phyloP scores from a whole-genome alignment of 2,329 filamentous ascomycete genomes.

The Neopestalotiopsis rosae region DNA sequence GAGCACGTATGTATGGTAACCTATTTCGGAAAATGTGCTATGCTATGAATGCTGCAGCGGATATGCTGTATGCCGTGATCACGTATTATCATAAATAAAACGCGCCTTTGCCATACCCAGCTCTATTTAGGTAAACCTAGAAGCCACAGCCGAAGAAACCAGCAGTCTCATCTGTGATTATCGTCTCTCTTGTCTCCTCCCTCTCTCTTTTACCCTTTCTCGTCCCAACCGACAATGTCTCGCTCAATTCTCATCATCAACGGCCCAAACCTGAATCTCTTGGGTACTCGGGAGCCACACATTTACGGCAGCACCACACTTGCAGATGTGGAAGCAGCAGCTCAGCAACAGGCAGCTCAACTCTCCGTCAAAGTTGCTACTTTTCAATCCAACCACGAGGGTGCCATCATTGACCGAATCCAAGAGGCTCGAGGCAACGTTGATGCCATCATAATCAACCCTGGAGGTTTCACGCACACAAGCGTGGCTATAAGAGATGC shows the following conservation, averaged over 20 bases:
- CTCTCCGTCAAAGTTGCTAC: slow-evolving; percentile 56
- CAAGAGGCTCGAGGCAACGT: slow-evolving; percentile 64
- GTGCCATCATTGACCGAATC: slow-evolving; percentile 74
- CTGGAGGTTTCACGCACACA: slow-evolving; percentile 77
- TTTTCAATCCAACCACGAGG: slow-evolving; percentile 83
- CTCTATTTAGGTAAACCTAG: background rate
- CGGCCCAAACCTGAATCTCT: slow-evolving; percentile 83
- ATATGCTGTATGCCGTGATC: background rate
- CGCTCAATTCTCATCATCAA: slow-evolving; percentile 73
- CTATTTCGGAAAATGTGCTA: background rate
- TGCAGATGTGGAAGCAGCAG: slow-evolving; percentile 59
- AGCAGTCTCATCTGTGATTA: background rate
- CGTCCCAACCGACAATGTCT: background rate
- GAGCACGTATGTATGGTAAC: background rate
- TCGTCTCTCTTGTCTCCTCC: background rate
- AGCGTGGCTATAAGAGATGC: slow-evolving; percentile 79
- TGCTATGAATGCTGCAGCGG: background rate
- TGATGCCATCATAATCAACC: slow-evolving; percentile 77
- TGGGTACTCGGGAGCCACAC: slow-evolving; percentile 75
- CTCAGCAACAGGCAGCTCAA: slow-evolving; percentile 52
- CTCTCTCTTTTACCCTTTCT: background rate
- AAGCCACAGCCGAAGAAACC: background rate
- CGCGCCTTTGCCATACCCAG: background rate
- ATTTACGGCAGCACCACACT: slow-evolving; percentile 77
- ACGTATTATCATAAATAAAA: background rate